Base-by-base conservation (phyloP, 2,329 filamentous ascomycete genomes). In the Talaromyces pinophilus region DNA sequence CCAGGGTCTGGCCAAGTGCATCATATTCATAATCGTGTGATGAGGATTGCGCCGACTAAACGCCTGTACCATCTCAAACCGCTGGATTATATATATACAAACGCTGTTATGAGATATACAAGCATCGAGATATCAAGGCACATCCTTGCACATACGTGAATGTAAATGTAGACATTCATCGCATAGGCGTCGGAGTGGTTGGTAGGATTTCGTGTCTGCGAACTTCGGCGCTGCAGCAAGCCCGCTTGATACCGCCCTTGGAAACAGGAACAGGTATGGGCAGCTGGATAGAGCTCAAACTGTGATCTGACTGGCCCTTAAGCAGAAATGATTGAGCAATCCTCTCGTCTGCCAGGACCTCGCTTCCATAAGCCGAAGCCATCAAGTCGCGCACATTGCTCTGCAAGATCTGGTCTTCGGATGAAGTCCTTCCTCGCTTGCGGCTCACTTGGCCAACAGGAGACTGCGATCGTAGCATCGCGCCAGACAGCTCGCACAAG, bases 351-450 rank as follows among this genome's bases (percentile, higher is more conserved):
- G 75, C 72, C 5, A 78, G 67, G 15, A 78, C 70, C 15, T 70
- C 68, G 38, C 72, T 69, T 13, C 68, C 67, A 17, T 67, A 71
- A 66, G 38, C 48, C 11, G 71, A 68, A 42, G 75, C 70, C 63
- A 80, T 75, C 64, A 80, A 60, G 40, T 78, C 72, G 65, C 78
- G 78, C 59, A 80, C 77, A 63, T 79, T 74, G 62, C 73, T 74
- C 68, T 80, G 79, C 44, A 80, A 69, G 25, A 71, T 67, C 8
- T 75, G 68, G 64, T 80, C 79, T 35, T 79, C 77, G 4, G 79
- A 80, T 30, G 73, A 73, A 13, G 78, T 76, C 46, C 79, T 77
- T 59, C 77, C 77, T 63, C 79, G 78, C 66, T 81, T 81, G 59
- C 79, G 75, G 67, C 74, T 33, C 11, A 59, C 38, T 33, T 72